Conservation (phyloP, 2,329 filamentous ascomycete species). For the Didymosphaeria variabile region DNA sequence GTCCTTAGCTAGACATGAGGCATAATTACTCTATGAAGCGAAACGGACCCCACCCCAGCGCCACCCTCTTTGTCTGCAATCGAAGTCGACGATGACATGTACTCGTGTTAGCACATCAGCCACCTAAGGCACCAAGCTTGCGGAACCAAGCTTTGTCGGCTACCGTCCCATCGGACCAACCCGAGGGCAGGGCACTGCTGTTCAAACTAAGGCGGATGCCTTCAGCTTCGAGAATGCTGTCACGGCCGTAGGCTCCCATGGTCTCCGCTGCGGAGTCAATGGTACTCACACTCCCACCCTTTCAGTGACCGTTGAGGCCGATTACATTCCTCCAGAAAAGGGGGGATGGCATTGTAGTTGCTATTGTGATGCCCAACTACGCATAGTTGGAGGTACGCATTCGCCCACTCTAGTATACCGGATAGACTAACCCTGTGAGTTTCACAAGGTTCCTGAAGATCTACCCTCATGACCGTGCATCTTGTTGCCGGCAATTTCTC, state of each 20-base stretch:
- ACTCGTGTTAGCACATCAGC: conserved; percentile 17
- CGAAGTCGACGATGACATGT: conserved; percentile 10
- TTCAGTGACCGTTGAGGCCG: conserved; percentile 19
- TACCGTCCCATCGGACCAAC: conserved; percentile 18
- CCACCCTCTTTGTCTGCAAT: conserved; percentile 23
- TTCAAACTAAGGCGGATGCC: conserved; percentile 11
- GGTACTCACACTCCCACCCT: conserved; percentile 9
- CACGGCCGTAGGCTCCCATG: conserved; percentile 12
- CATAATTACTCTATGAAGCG: conserved; percentile 22
- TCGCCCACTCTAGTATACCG: conserved; percentile 15
- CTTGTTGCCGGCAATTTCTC: background rate
- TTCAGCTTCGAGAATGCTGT: conserved; percentile 13
- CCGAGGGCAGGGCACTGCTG: conserved; percentile 14
- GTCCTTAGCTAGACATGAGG: conserved; percentile 19
- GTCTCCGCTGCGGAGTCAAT: conserved; percentile 6
- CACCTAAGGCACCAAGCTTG: conserved; percentile 20
- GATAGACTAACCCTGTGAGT: background rate
- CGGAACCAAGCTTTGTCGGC: conserved; percentile 21
- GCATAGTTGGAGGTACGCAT: conserved; percentile 1
- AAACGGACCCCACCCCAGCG: conserved; percentile 19
- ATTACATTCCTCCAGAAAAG: conserved; percentile 8
- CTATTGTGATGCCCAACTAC: conserved; percentile 12
- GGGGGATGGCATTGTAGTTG: background rate
- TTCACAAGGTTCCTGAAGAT: conserved; percentile 1
- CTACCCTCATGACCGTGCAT: conserved; percentile 3